Percentiles rank a stretch among this genome's conserved stretches.
Evolutionary conservation across 202 grass and related monocot genomes (phyloP).

Genomic region (Bolboschoenoplectus hybrid): DNA sequence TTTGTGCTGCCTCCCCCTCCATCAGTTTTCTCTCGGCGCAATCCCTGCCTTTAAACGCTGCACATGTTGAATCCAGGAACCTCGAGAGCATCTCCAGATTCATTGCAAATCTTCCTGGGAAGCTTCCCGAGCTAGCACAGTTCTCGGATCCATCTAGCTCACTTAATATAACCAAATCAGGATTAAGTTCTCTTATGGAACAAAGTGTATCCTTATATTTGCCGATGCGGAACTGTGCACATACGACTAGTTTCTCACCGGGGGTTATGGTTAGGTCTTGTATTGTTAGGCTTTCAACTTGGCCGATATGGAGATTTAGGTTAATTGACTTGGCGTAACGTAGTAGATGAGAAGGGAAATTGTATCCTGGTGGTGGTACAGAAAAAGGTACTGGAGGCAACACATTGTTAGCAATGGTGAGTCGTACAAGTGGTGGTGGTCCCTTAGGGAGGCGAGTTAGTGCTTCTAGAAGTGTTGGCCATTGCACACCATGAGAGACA

Average conservation of each 20-base stretch:
- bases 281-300: slow-evolving; percentile 30
- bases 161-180: slow-evolving; percentile 72
- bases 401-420: slow-evolving; percentile 47
- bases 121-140: slow-evolving; percentile 21
- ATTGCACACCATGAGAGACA: slow-evolving; percentile 95
- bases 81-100: slow-evolving; percentile 64
- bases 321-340: slow-evolving; percentile 84
- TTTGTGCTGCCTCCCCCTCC: slow-evolving; percentile 63
- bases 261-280: slow-evolving; percentile 25
- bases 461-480: slow-evolving; percentile 91
- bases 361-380: slow-evolving; percentile 56
- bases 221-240: slow-evolving; percentile 72
- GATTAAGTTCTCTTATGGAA: slow-evolving; percentile 55
- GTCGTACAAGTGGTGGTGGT: slow-evolving; percentile 52
- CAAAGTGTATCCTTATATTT: slow-evolving; percentile 50
- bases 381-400: slow-evolving; percentile 53
- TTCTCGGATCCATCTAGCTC: slow-evolving; percentile 58
- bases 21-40: slow-evolving; percentile 58
- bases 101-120: slow-evolving; percentile 49
- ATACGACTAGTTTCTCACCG: slow-evolving; percentile 66
- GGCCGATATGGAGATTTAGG: slow-evolving; percentile 65
- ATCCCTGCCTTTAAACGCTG: slow-evolving; percentile 86
- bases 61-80: slow-evolving; percentile 80
- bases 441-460: slow-evolving; percentile 56
- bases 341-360: slow-evolving; percentile 83